Evolutionary conservation across 2,329 filamentous ascomycete genomes (phyloP).

Genomic region (Trichoderma breve): DNA sequence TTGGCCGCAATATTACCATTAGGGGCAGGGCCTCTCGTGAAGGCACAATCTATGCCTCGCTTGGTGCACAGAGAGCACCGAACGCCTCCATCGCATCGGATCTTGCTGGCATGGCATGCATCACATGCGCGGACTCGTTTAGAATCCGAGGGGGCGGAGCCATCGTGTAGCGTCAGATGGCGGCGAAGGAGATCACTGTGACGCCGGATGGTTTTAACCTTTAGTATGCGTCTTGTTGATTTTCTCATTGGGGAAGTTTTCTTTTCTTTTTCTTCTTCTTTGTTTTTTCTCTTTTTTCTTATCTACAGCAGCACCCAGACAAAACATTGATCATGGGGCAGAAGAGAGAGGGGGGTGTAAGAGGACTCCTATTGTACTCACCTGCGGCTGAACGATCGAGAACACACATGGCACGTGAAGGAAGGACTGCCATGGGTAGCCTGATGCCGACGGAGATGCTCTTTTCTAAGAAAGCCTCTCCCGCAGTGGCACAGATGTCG

Average conservation of each 20-base stretch:
- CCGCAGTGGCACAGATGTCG: conserved; percentile 41
- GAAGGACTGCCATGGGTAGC: conserved; percentile 38
- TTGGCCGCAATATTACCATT: not conserved
- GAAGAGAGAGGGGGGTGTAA: not conserved
- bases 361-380: conserved; percentile 26
- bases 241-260: not conserved
- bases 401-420: conserved; percentile 38
- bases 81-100: conserved; percentile 42
- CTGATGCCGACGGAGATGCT: conserved; percentile 41
- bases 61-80: conserved; percentile 42
- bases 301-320: not conserved
- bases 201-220: not conserved
- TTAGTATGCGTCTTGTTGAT: conserved; percentile 9
- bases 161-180: conserved; percentile 38
- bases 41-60: conserved; percentile 39
- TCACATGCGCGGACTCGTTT: conserved; percentile 42
- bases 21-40: not conserved
- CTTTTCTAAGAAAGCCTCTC: conserved; percentile 41
- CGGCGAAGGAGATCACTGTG: conserved; percentile 39
- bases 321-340: not conserved
- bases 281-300: not conserved
- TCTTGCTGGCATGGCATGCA: conserved; percentile 45
- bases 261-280: not conserved
- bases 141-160: conserved; percentile 30
- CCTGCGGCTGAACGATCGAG: conserved; percentile 41